Base-by-base conservation (phyloP, 2,329 filamentous ascomycete genomes). In the Malbranchea cinnamomea region DNA sequence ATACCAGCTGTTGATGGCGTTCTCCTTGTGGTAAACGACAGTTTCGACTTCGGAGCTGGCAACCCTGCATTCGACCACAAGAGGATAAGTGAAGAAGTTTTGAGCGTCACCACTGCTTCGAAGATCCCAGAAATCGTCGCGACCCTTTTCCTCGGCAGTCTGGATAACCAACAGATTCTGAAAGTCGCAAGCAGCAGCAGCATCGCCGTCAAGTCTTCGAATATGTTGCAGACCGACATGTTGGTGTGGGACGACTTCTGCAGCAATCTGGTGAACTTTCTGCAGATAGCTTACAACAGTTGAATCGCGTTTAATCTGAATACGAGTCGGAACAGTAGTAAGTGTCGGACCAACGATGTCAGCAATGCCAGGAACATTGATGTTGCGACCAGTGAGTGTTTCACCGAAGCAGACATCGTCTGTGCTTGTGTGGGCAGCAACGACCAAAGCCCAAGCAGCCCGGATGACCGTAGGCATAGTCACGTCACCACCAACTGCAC, bases 1-100 rank as follows among this genome's bases (percentile, higher is more conserved):
- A 11, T 63, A 59, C 14, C 54, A 49, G 18, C 53, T 57, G 11
- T 56, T 55, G 11, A 78, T 63, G 1, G 65, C 62, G n/a, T 65
- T 64, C 13, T 70, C 71, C 42, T 78, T 72, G 41, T 76, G 76
- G 41, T 72, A 74, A 1, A 71, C 71, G 55, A 71, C 73, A 33
- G 73, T 56, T 10, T 66, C 49, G 43, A 77, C 68, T 1, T 60
- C 56, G 2, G 63, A 56, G 20, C 69, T 63, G 1, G 40, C 44
- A 4, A 76, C 52, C 3, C 67, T 71, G 46, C 72, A 78, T 23
- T 76, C 72, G 12, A 78, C 52, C 58, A 78, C 76, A 18, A 78
- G 62, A 7, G 37, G 35, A 14, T 40, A 40, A 6, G 37, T 38
- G 25, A 36, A 34, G 13, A 40, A 40, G n/a, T 38, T 34, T 16